These are phyloP conservation scores for Candida suzukii DNA, from an alignment of 805 yeast genomes.

Conservation along the genomic window DNA sequence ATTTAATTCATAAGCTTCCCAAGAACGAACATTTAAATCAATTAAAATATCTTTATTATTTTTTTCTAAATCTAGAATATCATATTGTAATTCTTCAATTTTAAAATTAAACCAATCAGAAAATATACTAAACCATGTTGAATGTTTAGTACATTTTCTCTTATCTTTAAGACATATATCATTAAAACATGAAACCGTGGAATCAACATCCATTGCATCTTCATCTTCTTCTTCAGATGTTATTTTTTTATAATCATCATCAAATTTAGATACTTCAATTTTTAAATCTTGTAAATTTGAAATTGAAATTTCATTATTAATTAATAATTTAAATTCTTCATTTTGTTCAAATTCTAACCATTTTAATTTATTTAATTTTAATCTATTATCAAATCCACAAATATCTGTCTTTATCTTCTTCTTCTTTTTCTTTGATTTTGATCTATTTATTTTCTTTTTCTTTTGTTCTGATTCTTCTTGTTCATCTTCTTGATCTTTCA, in stretches of 20 bases:
- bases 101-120: conserved; percentile 29
- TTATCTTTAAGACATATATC: conserved; percentile 44
- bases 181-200: conserved; percentile 7
- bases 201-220: conserved; percentile 6
- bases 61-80: conserved; percentile 14
- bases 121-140: conserved; percentile 25
- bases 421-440: no score
- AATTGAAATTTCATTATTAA: neutral
- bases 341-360: conserved; percentile 14
- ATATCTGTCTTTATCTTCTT: conserved; percentile 36
- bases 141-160: conserved; percentile 48
- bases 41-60: conserved; percentile 26
- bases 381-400: conserved; percentile 41
- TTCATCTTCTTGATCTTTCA: conserved; percentile 11
- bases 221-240: conserved; percentile 3
- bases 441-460: no score
- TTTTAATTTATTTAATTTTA: conserved; percentile 11
- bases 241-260: neutral
- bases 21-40: conserved; percentile 29
- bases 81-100: conserved; percentile 19
- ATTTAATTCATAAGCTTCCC: conserved; percentile 22
- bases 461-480: conserved; percentile 13
- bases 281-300: neutral
- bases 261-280: neutral
- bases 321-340: neutral